Base-by-base conservation (phyloP, 1,139 yeast genomes). In the Candida tropicalis region DNA sequence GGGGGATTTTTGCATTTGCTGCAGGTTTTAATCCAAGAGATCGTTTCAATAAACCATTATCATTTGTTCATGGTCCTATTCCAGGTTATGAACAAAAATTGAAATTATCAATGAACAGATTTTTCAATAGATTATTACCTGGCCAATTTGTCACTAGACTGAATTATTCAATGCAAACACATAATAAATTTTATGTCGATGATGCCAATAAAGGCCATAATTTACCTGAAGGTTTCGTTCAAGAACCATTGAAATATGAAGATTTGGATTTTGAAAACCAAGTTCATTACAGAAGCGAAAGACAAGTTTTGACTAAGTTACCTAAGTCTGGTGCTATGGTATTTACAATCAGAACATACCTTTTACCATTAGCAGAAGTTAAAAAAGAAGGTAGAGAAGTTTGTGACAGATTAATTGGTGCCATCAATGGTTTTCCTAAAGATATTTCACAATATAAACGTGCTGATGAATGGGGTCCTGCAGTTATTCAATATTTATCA, bases 11-110 rank as follows among this genome's bases (percentile, higher is more conserved):
- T 56, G 82, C 82, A 3, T 85, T 84, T 64, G 90, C 95, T 0
- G 83, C 87, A 2, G 95, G 93, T 0, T 87, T 87, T 59, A 77
- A 82, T 51, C 93, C 91, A 2, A 55, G 59, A 6, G 73, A 68
- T 31, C 74, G 84, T 45, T 72, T 84, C 55, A 70, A 79, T 48
- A 68, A 60, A 38, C 84, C 84, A 2, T 57, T 82, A 42, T 71
- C 84, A 0, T 58, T 59, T 25, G 74, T 83, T 35, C 89, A 84
- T 52, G 73, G 65, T 12, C 88, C 88, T 0, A 82, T 84, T 20
- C 89, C 89, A 0, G 75, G 77, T 7, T 83, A 83, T 55, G 68
- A 72, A 44, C 60, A 69, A 34, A 79, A 77, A 51, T 67, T 84
- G 41, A 77, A 82, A 57, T 40, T 63, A 9, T 72, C 84, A 17